Conservation (phyloP, 1,139 yeast species). For the Diutina mesorugosa region DNA sequence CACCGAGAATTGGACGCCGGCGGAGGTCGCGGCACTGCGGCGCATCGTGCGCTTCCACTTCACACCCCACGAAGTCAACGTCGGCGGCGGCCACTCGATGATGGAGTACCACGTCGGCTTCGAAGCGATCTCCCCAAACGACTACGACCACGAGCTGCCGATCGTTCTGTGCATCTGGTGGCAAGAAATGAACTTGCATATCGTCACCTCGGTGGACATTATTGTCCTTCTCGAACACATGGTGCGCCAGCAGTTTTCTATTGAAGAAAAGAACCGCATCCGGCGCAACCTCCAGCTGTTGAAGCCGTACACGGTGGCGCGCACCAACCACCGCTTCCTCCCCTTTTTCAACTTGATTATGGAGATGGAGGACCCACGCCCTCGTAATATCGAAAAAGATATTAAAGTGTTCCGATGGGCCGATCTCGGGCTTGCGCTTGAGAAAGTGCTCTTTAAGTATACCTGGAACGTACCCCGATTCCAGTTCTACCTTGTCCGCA, state of each 20-base stretch:
- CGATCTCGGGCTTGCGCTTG: slow-evolving; percentile 38
- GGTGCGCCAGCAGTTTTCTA: slow-evolving; percentile 43
- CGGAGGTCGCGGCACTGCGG: background rate
- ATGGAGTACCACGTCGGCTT: background rate
- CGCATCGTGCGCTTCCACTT: background rate
- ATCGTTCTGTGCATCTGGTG: slow-evolving; percentile 37
- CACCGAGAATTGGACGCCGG: background rate
- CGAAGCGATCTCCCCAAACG: background rate
- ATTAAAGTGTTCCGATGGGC: slow-evolving; percentile 58
- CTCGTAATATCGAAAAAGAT: slow-evolving; percentile 62
- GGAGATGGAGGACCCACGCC: slow-evolving; percentile 55
- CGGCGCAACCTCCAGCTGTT: slow-evolving; percentile 56
- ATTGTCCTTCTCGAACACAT: slow-evolving; percentile 45
- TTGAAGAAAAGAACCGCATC: slow-evolving; percentile 60
- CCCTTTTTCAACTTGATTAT: slow-evolving; percentile 46
- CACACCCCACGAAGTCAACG: background rate
- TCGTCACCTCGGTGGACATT: slow-evolving; percentile 57
- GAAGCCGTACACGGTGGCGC: slow-evolving; percentile 48
- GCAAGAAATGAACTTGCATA: slow-evolving; percentile 36
- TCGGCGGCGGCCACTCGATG: background rate
- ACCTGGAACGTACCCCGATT: background rate
- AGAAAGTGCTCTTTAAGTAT: slow-evolving; percentile 53
- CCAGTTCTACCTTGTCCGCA: background rate
- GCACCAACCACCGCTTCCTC: slow-evolving; percentile 29
- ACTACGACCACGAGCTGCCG: background rate